Evolutionary conservation across 1,284 basidiomycete genomes (phyloP), one percentile per base, ranked within the genome.

Genomic region (Phellinidium pouzarii): DNA sequence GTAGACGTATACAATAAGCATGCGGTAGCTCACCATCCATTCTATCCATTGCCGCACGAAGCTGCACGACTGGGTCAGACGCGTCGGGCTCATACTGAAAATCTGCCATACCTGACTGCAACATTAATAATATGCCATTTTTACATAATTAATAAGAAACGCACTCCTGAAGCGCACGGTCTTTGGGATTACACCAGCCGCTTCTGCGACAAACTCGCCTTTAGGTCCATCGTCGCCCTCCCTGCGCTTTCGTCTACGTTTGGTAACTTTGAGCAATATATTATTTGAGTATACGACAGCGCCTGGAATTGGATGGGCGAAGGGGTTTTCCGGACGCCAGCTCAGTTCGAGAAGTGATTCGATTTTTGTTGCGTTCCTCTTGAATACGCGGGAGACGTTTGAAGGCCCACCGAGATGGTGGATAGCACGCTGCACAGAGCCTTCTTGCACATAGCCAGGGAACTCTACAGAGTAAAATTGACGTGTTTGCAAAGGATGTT

Each of bases 111-210:
- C 83, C 93, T 96, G 50, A 14, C 11, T 20, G 44, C 12, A 37
- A 17, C n/a, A n/a, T n/a, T n/a, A n/a, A n/a, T n/a, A n/a, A n/a
- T n/a, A n/a, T n/a, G n/a, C n/a, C n/a, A n/a, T n/a, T n/a, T n/a
- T n/a, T n/a, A n/a, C n/a, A n/a, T n/a, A n/a, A n/a, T n/a, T n/a
- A n/a, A n/a, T n/a, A 43, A 26, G 22, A 7, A 2, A 69, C 85
- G 68, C 61, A 94, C 93, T 85, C 68, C 94, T 79, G 70, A 98
- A 98, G 40, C 95, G 78, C 36, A 87, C 85, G 0, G 92, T 92
- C 68, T 88, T 91, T 1, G 82, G 74, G 19, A 90, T 76, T 12
- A 85, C 69, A 0, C 94, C 95, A 0, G 91, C 66, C 0, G 87
- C 77, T 58, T 91, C 81, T 4, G 86, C 77, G 1, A 78, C 87